Evolutionary conservation across 148 eudicot species (phyloP).

Genomic region (Rheum nobile): DNA sequence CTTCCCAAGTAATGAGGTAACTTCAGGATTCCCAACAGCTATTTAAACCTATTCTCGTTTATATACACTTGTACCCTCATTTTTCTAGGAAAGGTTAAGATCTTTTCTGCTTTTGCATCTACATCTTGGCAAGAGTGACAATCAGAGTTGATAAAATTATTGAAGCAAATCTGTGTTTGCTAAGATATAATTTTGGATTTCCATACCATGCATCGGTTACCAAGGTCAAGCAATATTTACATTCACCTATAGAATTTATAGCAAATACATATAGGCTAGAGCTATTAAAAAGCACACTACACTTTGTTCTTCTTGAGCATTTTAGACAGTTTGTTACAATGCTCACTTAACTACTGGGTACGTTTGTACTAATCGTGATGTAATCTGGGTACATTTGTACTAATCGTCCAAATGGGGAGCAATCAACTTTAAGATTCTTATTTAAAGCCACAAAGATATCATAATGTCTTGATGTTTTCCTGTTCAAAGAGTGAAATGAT

Average conservation of each 20-base stretch:
- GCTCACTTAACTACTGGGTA: too few relatives aligned
- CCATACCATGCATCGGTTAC: background rate
- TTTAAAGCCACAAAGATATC: background rate
- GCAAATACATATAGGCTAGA: too few relatives aligned
- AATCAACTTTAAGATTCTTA: too few relatives aligned
- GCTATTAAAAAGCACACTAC: too few relatives aligned
- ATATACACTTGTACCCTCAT: background rate
- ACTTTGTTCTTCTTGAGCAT: too few relatives aligned
- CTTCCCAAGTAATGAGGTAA: constrained; percentile 15
- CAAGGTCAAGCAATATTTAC: background rate
- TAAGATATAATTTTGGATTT: background rate
- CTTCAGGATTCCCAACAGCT: background rate
- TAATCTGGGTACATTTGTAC: background rate
- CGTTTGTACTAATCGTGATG: too few relatives aligned
- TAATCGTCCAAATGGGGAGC: background rate
- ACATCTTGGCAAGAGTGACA: background rate
- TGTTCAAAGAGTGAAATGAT: background rate
- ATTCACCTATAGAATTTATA: background rate
- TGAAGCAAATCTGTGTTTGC: background rate
- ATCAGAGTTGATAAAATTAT: too few relatives aligned
- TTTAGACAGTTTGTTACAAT: too few relatives aligned
- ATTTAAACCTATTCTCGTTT: background rate
- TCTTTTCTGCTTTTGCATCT: background rate
- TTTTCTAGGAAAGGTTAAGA: background rate
- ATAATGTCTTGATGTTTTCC: background rate